These are phyloP conservation scores for Aspergillus sp. DNA, from an alignment of 2,329 filamentous ascomycete genomes.

Conservation along the genomic window DNA sequence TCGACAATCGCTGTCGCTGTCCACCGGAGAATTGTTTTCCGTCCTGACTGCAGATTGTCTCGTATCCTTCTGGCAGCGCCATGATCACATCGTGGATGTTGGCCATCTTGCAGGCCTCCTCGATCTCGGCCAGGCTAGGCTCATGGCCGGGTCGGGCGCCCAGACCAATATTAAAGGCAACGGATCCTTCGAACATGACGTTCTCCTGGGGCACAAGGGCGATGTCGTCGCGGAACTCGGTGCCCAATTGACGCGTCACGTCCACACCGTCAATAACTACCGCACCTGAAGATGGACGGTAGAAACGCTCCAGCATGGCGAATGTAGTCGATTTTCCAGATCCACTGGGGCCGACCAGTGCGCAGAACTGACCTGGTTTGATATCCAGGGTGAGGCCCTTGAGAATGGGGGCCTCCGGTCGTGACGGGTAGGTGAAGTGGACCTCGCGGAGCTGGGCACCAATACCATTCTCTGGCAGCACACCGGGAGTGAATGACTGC, in stretches of 20 bases:
- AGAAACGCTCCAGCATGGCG: conserved; percentile 52
- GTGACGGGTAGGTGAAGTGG: conserved; percentile 61
- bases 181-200: conserved; percentile 44
- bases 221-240: conserved; percentile 41
- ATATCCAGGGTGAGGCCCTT: conserved; percentile 54
- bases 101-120: conserved; percentile 61
- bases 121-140: conserved; percentile 57
- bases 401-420: conserved; percentile 56
- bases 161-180: conserved; percentile 44
- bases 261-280: conserved; percentile 51
- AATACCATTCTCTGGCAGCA: conserved; percentile 28
- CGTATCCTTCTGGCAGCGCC: conserved; percentile 59
- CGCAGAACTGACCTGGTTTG: conserved; percentile 56
- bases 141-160: conserved; percentile 50
- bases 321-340: conserved; percentile 65
- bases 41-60: conserved; percentile 55
- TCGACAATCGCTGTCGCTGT: conserved; percentile 55
- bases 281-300: conserved; percentile 45
- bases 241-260: conserved; percentile 34
- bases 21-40: conserved; percentile 54
- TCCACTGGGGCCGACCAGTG: conserved; percentile 61
- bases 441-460: conserved; percentile 56
- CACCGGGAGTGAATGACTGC: not conserved
- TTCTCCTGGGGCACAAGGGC: conserved; percentile 46
- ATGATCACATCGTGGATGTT: conserved; percentile 67